Base-by-base conservation (phyloP, 192 early-diverging fungal species). In the Ambispora gerdemannii region DNA sequence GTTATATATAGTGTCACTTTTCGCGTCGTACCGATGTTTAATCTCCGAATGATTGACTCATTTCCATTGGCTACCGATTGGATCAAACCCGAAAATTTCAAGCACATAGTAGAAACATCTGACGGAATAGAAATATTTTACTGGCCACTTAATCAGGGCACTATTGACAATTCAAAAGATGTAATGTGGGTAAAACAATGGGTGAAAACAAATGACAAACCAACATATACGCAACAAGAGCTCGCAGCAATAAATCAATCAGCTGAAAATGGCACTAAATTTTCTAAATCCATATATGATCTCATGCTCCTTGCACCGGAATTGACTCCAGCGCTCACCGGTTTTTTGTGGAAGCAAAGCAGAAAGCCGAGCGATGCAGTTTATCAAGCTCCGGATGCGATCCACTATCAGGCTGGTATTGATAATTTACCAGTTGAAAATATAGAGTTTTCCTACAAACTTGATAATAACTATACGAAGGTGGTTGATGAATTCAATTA, bases 131-230 rank as follows among this genome's bases (percentile, higher is more conserved):
- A 80, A 61, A 70, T 77, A 51, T 75, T 80, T 50, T 75, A 80
- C 50, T 80, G 74, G 79, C 74, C 79, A 30, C 73, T 75, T 33
- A 67, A 80, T 22, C 2, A 19, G 30, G 0, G 6, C 17, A 19
- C 0, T 2, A 10, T 32, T 2, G 43, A 50, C 19, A 17, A 50
- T 3, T 53, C 36, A 0, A 61, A 77, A 13, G 79, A 80, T 2
- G 61, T 52, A 24, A 24, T 77, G n/a, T 80, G 79, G 79, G 35
- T 80, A 15, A 77, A 80, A 59, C 33, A 66, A 55, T 80, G 74
- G 76, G 58, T 71, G 3, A 64, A 63, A 17, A 73, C 79, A 15
- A 61, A 38, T 2, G 65, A 70, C 0, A 50, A 56, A 3, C 62
- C 55, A 2, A 67, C 62, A 17, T 17, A 27, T 4, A 38, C 1